Base-by-base conservation (phyloP, 176 grass and related monocot species). In the Coix lacrymajobi region DNA sequence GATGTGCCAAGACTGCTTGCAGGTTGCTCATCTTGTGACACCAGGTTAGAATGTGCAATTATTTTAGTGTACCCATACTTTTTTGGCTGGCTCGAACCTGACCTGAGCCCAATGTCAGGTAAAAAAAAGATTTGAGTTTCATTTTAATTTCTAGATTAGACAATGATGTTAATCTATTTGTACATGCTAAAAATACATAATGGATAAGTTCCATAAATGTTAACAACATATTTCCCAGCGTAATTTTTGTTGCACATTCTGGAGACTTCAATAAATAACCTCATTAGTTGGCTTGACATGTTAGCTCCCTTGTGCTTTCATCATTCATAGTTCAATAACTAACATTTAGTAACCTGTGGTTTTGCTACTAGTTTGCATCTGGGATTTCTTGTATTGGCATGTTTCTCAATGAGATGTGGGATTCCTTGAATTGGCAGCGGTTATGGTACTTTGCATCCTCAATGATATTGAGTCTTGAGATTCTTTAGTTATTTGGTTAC, bases 11-110 rank as follows among this genome's bases (percentile, higher is more conserved):
- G 43, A 63, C 41, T 75, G 43, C 49, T 83, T 52, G 3, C 31
- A 39, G 31, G 71, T 64, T 83, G 71, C 60, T 83, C 58, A 2
- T 61, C 71, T 17, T 24, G 22, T 75, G 71, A 83, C 19, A 25
- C 70, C 60, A 83, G 71, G 81, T 83, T 66, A 66, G 71, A 83
- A 66, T 65, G 34, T 75, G 58, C 28, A 49, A 51, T 33, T 57
- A 57, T 25, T 57, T 57, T 9, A n/a, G 51, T 45, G 12, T 22
- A 9, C 49, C 49, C 49, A 54, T 54, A 54, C 20, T 22, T 54
- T 54, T 54, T 54, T 54, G 65, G 10, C 34, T 38, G 9, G 65
- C 8, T 68, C 9, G 3, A 54, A 54, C 51, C 7, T n/a, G 20
- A 54, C 51, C 51, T 0, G 7, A 22, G 49, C 49, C 7, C 1